These are phyloP conservation scores for Colletotrichum godetiae DNA, from an alignment of 2,329 filamentous ascomycete genomes.

Conservation along the genomic window DNA sequence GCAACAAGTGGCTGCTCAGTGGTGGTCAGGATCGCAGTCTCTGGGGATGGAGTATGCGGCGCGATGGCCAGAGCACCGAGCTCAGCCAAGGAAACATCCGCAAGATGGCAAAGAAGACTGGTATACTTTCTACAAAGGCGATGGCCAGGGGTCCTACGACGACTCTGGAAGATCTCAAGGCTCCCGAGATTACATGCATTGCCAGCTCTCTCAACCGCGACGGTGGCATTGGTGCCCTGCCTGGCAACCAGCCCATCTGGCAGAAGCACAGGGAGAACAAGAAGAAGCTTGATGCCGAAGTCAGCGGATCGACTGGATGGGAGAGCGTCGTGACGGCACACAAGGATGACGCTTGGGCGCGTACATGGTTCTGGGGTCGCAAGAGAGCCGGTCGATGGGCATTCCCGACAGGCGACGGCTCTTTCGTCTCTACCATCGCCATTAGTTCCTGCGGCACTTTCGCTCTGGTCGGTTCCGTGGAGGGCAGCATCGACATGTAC, in stretches of 20 bases:
- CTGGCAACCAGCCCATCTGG: slow-evolving; percentile 85
- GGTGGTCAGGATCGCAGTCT: slow-evolving; percentile 90
- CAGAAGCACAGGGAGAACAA: slow-evolving; percentile 77
- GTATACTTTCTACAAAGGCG: slow-evolving; percentile 71
- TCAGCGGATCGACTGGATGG: slow-evolving; percentile 88
- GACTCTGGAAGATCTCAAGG: slow-evolving; percentile 82
- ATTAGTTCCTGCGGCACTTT: slow-evolving; percentile 95
- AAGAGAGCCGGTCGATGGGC: slow-evolving; percentile 95
- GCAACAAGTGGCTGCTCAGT: slow-evolving; percentile 94
- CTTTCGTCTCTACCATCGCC: slow-evolving; percentile 86
- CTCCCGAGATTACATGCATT: slow-evolving; percentile 90
- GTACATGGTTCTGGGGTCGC: slow-evolving; percentile 98
- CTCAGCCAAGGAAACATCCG: slow-evolving; percentile 90
- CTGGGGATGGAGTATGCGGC: slow-evolving; percentile 95
- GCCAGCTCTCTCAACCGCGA: slow-evolving; percentile 94
- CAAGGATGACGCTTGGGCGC: slow-evolving; percentile 82
- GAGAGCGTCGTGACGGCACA: slow-evolving; percentile 97
- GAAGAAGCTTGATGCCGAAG: slow-evolving; percentile 74
- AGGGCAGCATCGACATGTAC: slow-evolving; percentile 91
- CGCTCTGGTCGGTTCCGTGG: slow-evolving; percentile 86
- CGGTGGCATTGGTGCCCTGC: slow-evolving; percentile 88
- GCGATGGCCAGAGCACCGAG: slow-evolving; percentile 93
- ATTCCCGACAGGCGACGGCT: slow-evolving; percentile 85
- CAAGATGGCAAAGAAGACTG: slow-evolving; percentile 89
- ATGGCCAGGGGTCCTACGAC: slow-evolving; percentile 70